Evolutionary conservation across 352 stramenopile genomes (phyloP).

Genomic region (Phytophthora lateralis): DNA sequence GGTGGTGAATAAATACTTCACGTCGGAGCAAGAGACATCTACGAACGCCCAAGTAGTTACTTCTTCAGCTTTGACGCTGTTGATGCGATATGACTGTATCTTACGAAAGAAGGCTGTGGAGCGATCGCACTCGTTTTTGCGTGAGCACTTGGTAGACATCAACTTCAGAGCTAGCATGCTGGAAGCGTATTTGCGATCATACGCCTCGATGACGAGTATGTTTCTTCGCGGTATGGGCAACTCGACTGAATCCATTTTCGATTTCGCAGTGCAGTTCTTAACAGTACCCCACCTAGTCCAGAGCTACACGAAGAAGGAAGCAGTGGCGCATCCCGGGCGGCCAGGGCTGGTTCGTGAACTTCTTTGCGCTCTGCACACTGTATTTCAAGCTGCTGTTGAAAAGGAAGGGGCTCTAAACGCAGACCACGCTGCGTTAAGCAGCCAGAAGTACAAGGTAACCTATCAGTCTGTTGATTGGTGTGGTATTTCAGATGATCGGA

Average conservation of each 20-base stretch:
- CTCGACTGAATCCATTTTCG: constrained; percentile 86
- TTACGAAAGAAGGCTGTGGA: constrained; percentile 65
- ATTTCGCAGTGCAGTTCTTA: constrained; percentile 88
- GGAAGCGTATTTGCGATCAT: constrained; percentile 73
- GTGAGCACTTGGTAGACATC: constrained; percentile 80
- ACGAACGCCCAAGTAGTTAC: constrained; percentile 6
- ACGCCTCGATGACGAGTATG: constrained; percentile 73
- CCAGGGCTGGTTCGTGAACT: constrained; percentile 72
- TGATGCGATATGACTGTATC: constrained; percentile 75
- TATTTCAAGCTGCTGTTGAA: constrained; percentile 62
- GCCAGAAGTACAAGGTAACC: constrained; percentile 88
- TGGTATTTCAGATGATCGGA: background rate
- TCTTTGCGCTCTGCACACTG: constrained; percentile 59
- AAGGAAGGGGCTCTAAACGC: constrained; percentile 56
- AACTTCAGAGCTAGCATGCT: constrained; percentile 78
- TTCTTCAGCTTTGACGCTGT: constrained; percentile 49
- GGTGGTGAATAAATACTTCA: constrained; percentile 57
- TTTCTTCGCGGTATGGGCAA: constrained; percentile 84
- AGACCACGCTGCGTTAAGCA: constrained; percentile 78
- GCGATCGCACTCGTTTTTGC: constrained; percentile 63
- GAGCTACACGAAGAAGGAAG: constrained; percentile 74
- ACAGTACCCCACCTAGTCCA: constrained; percentile 83
- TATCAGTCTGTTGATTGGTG: background rate
- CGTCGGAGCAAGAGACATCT: constrained; percentile 12
- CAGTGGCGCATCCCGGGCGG: constrained; percentile 46